Conservation (phyloP, 2,329 filamentous ascomycete genomes). For the Fusarium ramigenum region DNA sequence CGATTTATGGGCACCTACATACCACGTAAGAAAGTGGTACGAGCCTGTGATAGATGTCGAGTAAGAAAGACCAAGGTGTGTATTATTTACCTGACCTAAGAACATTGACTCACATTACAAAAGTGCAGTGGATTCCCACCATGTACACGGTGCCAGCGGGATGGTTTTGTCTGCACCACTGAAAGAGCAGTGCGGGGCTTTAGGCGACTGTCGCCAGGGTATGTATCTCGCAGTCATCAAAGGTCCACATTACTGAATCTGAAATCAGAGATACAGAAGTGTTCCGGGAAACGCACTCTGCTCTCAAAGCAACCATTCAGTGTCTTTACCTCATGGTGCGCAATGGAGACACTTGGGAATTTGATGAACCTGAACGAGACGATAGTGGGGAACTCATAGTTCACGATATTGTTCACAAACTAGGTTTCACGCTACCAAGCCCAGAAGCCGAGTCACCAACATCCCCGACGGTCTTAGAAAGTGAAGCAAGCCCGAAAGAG, state of each 20-base stretch:
- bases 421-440: neutral
- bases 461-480: no score
- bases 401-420: neutral
- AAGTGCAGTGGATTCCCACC: neutral
- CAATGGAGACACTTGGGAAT: neutral
- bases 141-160: neutral
- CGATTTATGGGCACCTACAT: neutral
- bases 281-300: neutral
- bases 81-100: accelerated
- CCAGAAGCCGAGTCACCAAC: neutral
- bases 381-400: neutral
- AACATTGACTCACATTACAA: neutral
- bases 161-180: neutral
- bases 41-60: neutral
- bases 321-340: neutral
- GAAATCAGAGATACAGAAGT: neutral
- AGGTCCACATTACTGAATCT: accelerated
- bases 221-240: neutral
- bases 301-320: neutral
- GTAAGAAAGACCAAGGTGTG: neutral
- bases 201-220: neutral
- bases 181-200: accelerated
- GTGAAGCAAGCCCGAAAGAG: neutral
- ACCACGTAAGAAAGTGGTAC: neutral
- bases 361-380: neutral